Evolutionary conservation across 352 stramenopile species (phyloP).

Genomic region (Phytophthora quininea): DNA sequence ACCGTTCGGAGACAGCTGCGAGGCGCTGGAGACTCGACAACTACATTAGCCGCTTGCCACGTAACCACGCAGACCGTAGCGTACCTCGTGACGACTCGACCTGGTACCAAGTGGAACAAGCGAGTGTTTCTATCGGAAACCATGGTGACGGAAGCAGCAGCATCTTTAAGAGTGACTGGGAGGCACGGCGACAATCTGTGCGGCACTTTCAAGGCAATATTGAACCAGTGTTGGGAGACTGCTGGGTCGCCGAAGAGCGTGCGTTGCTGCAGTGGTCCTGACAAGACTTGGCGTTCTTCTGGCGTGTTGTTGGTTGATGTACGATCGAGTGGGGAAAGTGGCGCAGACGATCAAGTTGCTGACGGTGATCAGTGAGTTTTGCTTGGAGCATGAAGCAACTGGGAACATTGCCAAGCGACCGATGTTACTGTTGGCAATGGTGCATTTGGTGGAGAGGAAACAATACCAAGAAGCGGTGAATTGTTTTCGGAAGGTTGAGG

Average conservation of each 20-base stretch:
- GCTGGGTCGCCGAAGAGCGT: neutral
- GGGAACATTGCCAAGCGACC: slow-evolving; percentile 29
- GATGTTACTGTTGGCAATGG: slow-evolving; percentile 53
- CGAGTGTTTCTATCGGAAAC: slow-evolving; percentile 35
- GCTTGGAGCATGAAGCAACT: slow-evolving; percentile 6
- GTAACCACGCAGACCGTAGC: slow-evolving; percentile 27
- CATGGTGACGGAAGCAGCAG: slow-evolving; percentile 19
- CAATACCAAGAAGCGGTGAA: slow-evolving; percentile 35
- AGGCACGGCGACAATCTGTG: slow-evolving; percentile 14
- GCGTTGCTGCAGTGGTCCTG: slow-evolving; percentile 12
- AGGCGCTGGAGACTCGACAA: slow-evolving; percentile 1
- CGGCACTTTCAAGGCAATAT: slow-evolving; percentile 23
- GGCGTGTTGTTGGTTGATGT: slow-evolving; percentile 39
- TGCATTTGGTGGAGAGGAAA: slow-evolving; percentile 32
- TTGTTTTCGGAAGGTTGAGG: slow-evolving; percentile 31
- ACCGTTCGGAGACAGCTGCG: slow-evolving; percentile 22
- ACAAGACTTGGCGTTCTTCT: slow-evolving; percentile 36
- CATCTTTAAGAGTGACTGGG: neutral
- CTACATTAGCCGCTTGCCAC: slow-evolving; percentile 29
- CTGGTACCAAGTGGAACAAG: slow-evolving; percentile 26
- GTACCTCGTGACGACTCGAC: slow-evolving; percentile 23
- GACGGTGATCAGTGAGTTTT: slow-evolving; percentile 17
- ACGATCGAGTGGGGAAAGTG: slow-evolving; percentile 26
- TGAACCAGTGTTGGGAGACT: slow-evolving; percentile 13
- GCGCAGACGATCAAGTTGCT: slow-evolving; percentile 35